phyloP scores from a whole-genome alignment of 306 rosid genomes.

The Vachellia pachyceras region DNA sequence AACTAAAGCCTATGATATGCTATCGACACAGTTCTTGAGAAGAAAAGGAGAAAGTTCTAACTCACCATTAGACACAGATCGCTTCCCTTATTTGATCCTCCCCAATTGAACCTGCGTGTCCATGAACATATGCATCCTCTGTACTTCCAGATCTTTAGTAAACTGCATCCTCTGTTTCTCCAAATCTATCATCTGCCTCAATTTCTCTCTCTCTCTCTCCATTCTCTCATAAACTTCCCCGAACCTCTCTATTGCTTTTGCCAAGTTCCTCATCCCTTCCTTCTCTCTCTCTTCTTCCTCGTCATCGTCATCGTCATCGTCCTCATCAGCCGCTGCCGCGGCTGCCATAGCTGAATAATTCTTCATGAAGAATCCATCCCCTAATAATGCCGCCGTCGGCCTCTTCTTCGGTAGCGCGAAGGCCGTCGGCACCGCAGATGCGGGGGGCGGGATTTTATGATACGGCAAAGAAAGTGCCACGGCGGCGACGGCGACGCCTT shows the following conservation, averaged over 20 bases:
- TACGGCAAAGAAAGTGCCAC: slow-evolving; percentile 62
- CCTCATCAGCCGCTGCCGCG: slow-evolving; percentile 78
- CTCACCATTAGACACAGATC: slow-evolving; percentile 80
- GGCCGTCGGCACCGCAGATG: slow-evolving; percentile 40
- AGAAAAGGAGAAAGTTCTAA: background rate
- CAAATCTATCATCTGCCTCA: slow-evolving; percentile 93
- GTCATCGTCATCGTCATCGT: slow-evolving; percentile 68
- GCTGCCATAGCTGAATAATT: slow-evolving; percentile 92
- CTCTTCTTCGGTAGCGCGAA: slow-evolving; percentile 78
- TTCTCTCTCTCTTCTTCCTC: slow-evolving; percentile 52
- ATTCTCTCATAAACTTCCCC: slow-evolving; percentile 85
- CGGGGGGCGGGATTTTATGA: slow-evolving; percentile 50
- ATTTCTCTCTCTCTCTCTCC: slow-evolving; percentile 78
- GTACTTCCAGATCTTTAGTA: slow-evolving; percentile 84
- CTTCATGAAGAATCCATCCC: slow-evolving; percentile 70
- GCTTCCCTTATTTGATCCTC: slow-evolving; percentile 88
- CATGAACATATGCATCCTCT: slow-evolving; percentile 90
- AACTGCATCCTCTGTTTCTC: slow-evolving; percentile 96
- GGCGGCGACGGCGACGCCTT: slow-evolving; percentile 69
- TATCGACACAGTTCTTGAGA: slow-evolving; percentile 34
- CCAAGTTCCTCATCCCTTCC: slow-evolving; percentile 81
- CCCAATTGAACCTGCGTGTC: slow-evolving; percentile 92
- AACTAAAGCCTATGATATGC: slow-evolving; percentile 16
- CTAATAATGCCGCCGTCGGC: slow-evolving; percentile 45
- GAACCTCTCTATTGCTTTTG: slow-evolving; percentile 80